phyloP scores from a whole-genome alignment of 2,329 filamentous ascomycete genomes.

The Chaetomiaceae sp. region DNA sequence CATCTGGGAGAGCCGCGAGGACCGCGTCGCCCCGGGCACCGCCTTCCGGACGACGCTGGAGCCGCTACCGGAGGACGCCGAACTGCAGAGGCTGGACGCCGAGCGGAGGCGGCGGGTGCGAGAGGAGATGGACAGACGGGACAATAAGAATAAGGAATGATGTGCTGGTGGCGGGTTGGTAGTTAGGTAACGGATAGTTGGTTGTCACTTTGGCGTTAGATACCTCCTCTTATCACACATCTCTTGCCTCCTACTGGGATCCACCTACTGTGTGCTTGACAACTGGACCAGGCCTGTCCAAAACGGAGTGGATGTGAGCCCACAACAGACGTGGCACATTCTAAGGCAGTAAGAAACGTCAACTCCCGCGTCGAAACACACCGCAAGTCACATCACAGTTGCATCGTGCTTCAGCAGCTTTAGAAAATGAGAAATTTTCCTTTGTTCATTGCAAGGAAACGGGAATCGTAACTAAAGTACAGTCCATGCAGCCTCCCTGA shows the following conservation, averaged over 20 bases:
- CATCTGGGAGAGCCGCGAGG: conserved; percentile 73
- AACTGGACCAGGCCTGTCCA: no score
- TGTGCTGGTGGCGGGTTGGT: no score
- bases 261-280: no score
- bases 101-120: conserved; percentile 34
- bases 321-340: no score
- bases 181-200: no score
- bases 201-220: no score
- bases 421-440: conserved; percentile 9
- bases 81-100: conserved; percentile 37
- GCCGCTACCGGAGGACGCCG: conserved; percentile 37
- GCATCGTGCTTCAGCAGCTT: not conserved
- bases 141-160: conserved; percentile 22
- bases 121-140: not conserved
- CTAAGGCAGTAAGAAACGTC: no score
- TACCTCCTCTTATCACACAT: no score
- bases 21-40: conserved; percentile 48
- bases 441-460: conserved; percentile 27
- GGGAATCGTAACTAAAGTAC: conserved; percentile 33
- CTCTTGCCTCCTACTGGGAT: no score
- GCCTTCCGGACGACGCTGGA: conserved; percentile 42
- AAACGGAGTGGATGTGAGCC: no score
- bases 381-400: no score
- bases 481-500: conserved; percentile 28
- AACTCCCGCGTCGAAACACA: no score